Percentiles rank a stretch among this genome's conserved stretches.
Evolutionary conservation across 2,329 filamentous ascomycete species (phyloP).

Genomic region (Gremmenia infestans): DNA sequence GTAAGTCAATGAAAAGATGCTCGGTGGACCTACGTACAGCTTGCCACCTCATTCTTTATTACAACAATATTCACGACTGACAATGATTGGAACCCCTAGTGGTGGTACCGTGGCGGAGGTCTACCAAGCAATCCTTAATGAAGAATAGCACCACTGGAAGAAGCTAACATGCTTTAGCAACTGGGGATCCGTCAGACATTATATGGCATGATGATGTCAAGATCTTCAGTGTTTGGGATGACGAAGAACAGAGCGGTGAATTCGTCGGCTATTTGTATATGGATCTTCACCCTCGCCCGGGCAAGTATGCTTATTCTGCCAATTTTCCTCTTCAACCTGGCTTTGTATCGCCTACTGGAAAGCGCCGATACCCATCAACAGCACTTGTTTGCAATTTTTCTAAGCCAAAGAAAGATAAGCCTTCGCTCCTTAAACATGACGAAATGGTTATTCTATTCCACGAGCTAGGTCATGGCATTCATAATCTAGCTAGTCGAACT

Average conservation of each 20-base stretch:
- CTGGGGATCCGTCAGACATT: conserved; percentile 37
- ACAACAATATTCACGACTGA: too few species aligned
- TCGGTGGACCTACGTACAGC: too few species aligned
- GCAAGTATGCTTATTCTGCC: conserved; percentile 81
- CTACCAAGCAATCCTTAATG: too few species aligned
- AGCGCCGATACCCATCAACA: conserved; percentile 69
- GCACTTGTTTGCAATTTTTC: conserved; percentile 83
- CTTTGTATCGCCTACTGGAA: conserved; percentile 61
- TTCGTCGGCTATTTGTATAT: conserved; percentile 83
- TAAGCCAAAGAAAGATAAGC: conserved; percentile 71
- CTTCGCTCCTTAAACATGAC: conserved; percentile 74
- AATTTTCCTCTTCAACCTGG: conserved; percentile 80
- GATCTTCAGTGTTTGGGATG: conserved; percentile 78
- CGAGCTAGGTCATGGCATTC: conserved; percentile 67
- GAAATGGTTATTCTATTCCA: conserved; percentile 82
- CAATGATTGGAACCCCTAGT: too few species aligned
- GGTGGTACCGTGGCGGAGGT: too few species aligned
- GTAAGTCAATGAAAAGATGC: conserved; percentile 23
- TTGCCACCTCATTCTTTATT: too few species aligned
- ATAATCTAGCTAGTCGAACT: conserved; percentile 60
- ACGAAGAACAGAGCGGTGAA: conserved; percentile 61
- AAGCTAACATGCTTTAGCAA: too few species aligned
- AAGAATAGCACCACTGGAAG: too few species aligned
- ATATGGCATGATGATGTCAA: conserved; percentile 81
- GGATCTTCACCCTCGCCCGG: conserved; percentile 72